Evolutionary conservation across 1,284 basidiomycete species (phyloP).

Genomic region (Testicularia cyperi): DNA sequence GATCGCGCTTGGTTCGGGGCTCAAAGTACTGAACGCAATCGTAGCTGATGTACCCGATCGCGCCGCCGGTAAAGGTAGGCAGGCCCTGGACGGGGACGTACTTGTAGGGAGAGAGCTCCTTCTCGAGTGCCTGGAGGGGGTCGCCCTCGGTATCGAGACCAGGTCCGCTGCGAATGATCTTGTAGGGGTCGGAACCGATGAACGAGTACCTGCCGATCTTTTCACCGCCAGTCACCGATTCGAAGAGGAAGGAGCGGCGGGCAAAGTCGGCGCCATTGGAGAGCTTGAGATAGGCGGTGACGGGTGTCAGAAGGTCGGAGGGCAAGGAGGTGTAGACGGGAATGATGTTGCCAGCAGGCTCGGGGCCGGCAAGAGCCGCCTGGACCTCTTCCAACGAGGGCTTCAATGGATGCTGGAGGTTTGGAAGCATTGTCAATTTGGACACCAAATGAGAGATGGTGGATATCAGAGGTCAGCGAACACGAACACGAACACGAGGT

Average conservation of each 20-base stretch:
- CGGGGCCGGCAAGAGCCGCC: conserved; percentile 34
- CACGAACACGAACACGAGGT: no score
- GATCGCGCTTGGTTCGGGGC: conserved; percentile 64
- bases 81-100: conserved; percentile 89
- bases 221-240: conserved; percentile 79
- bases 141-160: conserved; percentile 81
- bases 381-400: conserved; percentile 53
- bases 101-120: conserved; percentile 80
- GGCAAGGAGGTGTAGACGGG: conserved; percentile 90
- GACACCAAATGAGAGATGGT: background rate
- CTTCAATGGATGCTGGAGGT: conserved; percentile 25
- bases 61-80: conserved; percentile 93
- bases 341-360: conserved; percentile 74
- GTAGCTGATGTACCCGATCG: conserved; percentile 95
- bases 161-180: conserved; percentile 84
- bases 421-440: conserved; percentile 7
- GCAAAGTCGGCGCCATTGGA: conserved; percentile 78
- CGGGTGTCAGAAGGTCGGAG: conserved; percentile 93
- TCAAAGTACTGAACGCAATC: conserved; percentile 97
- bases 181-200: conserved; percentile 91
- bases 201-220: conserved; percentile 91
- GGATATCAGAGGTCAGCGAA: no score
- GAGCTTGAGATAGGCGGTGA: conserved; percentile 91
- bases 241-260: conserved; percentile 53
- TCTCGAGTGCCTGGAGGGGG: conserved; percentile 80